Conservation (phyloP, 371 early-diverging fungal genomes). For the Mucor ambiguus region DNA sequence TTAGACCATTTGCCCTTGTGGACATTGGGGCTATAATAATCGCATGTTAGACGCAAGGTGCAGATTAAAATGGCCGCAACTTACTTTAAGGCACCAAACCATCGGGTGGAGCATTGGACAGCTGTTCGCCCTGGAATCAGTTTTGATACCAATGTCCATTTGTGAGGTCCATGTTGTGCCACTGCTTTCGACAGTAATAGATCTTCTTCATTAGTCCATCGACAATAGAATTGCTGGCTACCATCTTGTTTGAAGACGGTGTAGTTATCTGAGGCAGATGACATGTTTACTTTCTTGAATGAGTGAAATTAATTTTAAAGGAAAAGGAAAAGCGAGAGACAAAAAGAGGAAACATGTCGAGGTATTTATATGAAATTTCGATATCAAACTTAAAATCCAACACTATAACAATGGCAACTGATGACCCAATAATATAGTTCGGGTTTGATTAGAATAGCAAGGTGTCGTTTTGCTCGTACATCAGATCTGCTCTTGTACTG, state of each 20-base stretch:
- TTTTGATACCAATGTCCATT: slow-evolving; percentile 52
- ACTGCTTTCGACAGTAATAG: slow-evolving; percentile 24
- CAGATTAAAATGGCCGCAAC: background rate
- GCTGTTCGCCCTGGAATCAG: slow-evolving; percentile 52
- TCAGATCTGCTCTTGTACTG: background rate
- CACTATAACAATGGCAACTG: background rate
- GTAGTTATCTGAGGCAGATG: background rate
- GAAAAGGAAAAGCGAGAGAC: background rate
- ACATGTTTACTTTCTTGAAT: background rate
- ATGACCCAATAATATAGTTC: background rate
- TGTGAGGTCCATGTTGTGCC: slow-evolving; percentile 31
- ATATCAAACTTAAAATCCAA: background rate
- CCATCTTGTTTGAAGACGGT: slow-evolving; percentile 22
- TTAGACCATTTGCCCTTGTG: slow-evolving; percentile 27
- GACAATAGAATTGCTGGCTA: slow-evolving; percentile 21
- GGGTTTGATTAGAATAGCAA: background rate
- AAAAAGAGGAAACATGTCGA: background rate
- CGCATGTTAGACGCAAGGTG: background rate
- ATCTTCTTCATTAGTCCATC: slow-evolving; percentile 34
- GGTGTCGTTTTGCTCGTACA: background rate
- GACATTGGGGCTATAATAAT: slow-evolving; percentile 16
- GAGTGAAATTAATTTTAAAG: background rate
- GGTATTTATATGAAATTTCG: background rate
- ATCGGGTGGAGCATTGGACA: slow-evolving; percentile 57
- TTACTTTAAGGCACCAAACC: slow-evolving; percentile 30